Percentiles rank a stretch among this genome's conserved stretches.
Evolutionary conservation across 345 rosid species (phyloP).

Genomic region (Crucihimalaya himalaica): DNA sequence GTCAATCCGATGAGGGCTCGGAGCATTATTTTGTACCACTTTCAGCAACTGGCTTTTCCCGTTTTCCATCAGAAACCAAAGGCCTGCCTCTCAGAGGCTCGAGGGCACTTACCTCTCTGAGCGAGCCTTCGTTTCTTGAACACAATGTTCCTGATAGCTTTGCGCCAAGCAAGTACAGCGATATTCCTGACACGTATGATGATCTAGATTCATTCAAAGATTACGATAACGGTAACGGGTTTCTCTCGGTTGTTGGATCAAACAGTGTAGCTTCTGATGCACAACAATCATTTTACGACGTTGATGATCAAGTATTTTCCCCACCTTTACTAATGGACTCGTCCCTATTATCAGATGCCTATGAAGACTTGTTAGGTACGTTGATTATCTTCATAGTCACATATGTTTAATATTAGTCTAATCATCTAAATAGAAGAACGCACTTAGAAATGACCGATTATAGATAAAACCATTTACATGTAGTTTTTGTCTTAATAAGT

Average conservation of each 20-base stretch:
- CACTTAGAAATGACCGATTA: not conserved
- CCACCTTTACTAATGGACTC: slow-evolving; percentile 90
- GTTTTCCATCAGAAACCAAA: slow-evolving; percentile 54
- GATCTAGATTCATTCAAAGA: slow-evolving; percentile 67
- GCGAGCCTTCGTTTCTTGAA: slow-evolving; percentile 51
- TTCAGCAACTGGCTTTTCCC: slow-evolving; percentile 59
- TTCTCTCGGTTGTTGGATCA: slow-evolving; percentile 63
- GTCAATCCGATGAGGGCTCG: slow-evolving; percentile 73
- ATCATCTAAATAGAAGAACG: not conserved
- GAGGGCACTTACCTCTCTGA: slow-evolving; percentile 54
- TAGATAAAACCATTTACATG: not conserved
- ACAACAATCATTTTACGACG: slow-evolving; percentile 58
- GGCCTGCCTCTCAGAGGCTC: slow-evolving; percentile 52
- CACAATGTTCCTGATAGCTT: slow-evolving; percentile 48
- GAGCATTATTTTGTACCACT: slow-evolving; percentile 88
- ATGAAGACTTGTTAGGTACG: slow-evolving; percentile 93
- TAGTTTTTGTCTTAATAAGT: not conserved
- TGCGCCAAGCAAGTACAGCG: slow-evolving; percentile 55
- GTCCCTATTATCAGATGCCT: slow-evolving; percentile 66
- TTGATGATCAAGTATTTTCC: slow-evolving; percentile 85
- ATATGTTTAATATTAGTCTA: not conserved
- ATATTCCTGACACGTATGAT: slow-evolving; percentile 59
- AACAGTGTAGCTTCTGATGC: slow-evolving; percentile 59
- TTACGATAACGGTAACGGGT: slow-evolving; percentile 69
- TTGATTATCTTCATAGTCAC: slow-evolving; percentile 15